A percentile compares a stretch with the other conserved stretches of the same genome.
Conservation (phyloP, 2,329 filamentous ascomycete genomes). For the Arthrobotrys pseudoclavata region DNA sequence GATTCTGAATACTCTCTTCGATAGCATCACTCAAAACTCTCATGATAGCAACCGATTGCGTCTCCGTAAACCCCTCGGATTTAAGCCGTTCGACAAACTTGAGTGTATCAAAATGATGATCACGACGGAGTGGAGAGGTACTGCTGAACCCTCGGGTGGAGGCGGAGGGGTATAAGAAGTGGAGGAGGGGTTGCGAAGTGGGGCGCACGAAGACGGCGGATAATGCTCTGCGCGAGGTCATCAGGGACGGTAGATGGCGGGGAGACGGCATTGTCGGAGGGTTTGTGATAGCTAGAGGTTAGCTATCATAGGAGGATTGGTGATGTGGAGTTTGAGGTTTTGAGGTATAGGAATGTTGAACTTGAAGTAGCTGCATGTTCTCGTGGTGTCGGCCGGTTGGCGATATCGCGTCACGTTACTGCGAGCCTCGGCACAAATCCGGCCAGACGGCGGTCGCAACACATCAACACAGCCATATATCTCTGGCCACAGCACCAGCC, state of each 20-base stretch:
- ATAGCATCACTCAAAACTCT: slow-evolving; percentile 96
- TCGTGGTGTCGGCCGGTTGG: slow-evolving; percentile 10
- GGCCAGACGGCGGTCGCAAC: slow-evolving; percentile 25
- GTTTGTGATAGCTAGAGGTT: background rate
- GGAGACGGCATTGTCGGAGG: slow-evolving; percentile 25
- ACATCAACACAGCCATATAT: slow-evolving; percentile 32
- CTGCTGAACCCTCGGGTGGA: slow-evolving; percentile 73
- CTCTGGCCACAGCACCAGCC: too few relatives aligned
- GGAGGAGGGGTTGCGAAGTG: slow-evolving; percentile 25
- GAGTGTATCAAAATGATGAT: slow-evolving; percentile 98
- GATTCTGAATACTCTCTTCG: slow-evolving; percentile 96
- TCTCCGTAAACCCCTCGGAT: slow-evolving; percentile 93
- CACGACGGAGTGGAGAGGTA: slow-evolving; percentile 74
- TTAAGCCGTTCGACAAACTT: slow-evolving; percentile 94
- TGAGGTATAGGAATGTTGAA: background rate
- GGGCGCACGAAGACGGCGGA: slow-evolving; percentile 32
- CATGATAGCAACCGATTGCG: slow-evolving; percentile 98
- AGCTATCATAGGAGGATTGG: background rate
- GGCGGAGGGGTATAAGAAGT: slow-evolving; percentile 43
- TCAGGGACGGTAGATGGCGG: slow-evolving; percentile 8
- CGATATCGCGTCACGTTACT: slow-evolving; percentile 28
- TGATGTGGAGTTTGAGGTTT: background rate
- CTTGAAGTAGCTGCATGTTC: background rate
- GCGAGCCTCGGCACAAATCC: slow-evolving; percentile 30
- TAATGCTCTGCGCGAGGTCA: slow-evolving; percentile 7